Evolutionary conservation across 2,329 filamentous ascomycete species (phyloP).

Genomic region (Aspergillus thermomutatus): DNA sequence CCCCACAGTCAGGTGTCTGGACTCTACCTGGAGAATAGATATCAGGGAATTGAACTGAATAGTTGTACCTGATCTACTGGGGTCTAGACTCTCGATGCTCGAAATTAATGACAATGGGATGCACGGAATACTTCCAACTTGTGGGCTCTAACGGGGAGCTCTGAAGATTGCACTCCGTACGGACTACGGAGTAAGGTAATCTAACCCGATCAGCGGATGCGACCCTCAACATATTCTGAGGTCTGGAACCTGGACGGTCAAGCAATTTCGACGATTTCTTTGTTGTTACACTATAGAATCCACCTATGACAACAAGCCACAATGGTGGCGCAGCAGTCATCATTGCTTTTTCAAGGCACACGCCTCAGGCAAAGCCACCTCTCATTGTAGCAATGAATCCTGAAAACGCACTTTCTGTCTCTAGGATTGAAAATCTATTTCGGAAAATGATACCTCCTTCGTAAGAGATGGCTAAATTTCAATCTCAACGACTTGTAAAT

Average conservation of each 20-base stretch:
- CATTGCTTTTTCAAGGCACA: not conserved
- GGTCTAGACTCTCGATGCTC: no score
- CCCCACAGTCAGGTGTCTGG: no score
- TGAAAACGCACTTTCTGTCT: no score
- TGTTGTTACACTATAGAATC: not conserved
- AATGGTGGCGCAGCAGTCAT: not conserved
- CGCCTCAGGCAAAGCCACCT: not conserved
- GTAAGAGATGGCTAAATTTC: not conserved
- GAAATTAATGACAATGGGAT: no score
- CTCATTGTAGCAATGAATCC: not conserved
- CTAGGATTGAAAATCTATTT: not conserved
- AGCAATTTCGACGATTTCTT: not conserved
- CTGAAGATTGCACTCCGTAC: no score
- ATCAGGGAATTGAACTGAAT: not conserved
- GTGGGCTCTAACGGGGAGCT: no score
- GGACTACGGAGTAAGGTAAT: not conserved
- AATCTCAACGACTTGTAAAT: not conserved
- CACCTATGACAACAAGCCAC: not conserved
- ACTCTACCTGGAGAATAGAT: no score
- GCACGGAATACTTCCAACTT: not conserved
- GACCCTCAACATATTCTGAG: not conserved
- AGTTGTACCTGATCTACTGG: not conserved
- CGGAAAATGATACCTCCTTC: not conserved
- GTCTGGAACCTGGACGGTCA: not conserved
- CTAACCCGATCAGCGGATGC: not conserved